phyloP scores from a whole-genome alignment of 176 grass and related monocot species.

The Rhynchospora tenuis region DNA sequence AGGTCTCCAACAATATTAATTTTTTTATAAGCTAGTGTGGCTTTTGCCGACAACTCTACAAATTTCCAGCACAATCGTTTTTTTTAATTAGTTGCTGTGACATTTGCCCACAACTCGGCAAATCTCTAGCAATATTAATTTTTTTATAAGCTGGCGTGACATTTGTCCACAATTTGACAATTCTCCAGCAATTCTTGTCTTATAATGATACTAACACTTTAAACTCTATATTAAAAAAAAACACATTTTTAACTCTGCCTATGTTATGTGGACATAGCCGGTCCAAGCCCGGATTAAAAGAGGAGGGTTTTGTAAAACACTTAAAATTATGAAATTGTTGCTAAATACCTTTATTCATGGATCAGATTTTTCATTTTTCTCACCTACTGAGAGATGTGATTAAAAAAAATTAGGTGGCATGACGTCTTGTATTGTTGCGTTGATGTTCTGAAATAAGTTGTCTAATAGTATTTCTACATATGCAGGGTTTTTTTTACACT shows the following conservation, averaged over 20 bases:
- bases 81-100: neutral
- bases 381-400: neutral
- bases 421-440: neutral
- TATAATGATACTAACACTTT: neutral
- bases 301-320: neutral
- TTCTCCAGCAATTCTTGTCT: neutral
- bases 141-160: neutral
- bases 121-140: neutral
- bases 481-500: neutral
- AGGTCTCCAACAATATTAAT: neutral
- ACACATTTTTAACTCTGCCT: constrained; percentile 5
- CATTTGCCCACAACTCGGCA: neutral
- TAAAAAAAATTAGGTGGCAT: neutral
- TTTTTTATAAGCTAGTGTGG: neutral
- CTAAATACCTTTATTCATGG: neutral
- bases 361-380: neutral
- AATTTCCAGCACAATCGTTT: neutral
- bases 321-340: neutral
- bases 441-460: neutral
- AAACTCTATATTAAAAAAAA: neutral
- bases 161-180: neutral
- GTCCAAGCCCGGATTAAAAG: constrained; percentile 16
- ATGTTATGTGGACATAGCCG: constrained; percentile 11
- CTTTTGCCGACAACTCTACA: neutral
- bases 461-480: neutral